Percentiles rank a stretch among this genome's conserved stretches.
phyloP scores from a whole-genome alignment of 176 grass and related monocot species.

The Oryza rufipogon region DNA sequence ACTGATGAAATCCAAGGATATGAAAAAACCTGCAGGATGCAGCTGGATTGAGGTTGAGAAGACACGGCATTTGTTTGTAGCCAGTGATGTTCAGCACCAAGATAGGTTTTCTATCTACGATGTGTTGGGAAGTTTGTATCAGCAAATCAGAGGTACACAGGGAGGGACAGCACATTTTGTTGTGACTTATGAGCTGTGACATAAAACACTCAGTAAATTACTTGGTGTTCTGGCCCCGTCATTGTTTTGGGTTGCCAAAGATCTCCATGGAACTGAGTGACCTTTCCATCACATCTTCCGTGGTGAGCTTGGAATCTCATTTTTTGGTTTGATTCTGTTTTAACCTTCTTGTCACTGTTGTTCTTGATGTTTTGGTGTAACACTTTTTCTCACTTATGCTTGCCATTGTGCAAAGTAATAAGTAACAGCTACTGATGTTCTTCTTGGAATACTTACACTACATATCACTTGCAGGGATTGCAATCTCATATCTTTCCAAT shows the following conservation, averaged over 20 bases:
- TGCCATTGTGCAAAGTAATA: background rate
- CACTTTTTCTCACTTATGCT: constrained; percentile 23
- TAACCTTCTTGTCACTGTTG: background rate
- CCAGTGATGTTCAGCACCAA: constrained; percentile 55
- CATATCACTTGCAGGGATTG: background rate
- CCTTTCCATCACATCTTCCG: constrained; percentile 95
- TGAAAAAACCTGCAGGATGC: constrained; percentile 78
- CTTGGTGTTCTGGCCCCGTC: background rate
- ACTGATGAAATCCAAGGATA: constrained; percentile 66
- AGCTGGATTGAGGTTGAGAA: constrained; percentile 73
- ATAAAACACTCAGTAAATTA: background rate
- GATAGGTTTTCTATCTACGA: constrained; percentile 43
- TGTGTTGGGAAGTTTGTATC: constrained; percentile 57
- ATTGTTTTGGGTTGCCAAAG: constrained; percentile 54
- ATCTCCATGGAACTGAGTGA: constrained; percentile 85
- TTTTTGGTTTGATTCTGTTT: constrained; percentile 1
- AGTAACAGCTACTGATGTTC: background rate
- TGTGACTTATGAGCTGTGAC: background rate
- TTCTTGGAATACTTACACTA: background rate
- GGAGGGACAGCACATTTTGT: constrained; percentile 2
- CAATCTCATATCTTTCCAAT: constrained; percentile 12
- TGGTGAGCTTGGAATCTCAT: constrained; percentile 57
- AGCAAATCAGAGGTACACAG: constrained; percentile 54
- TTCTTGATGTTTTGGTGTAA: background rate
- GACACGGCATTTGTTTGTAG: constrained; percentile 60